These are phyloP conservation scores for Plasmopara halstedii DNA, from an alignment of 352 stramenopile species.

Conservation along the genomic window DNA sequence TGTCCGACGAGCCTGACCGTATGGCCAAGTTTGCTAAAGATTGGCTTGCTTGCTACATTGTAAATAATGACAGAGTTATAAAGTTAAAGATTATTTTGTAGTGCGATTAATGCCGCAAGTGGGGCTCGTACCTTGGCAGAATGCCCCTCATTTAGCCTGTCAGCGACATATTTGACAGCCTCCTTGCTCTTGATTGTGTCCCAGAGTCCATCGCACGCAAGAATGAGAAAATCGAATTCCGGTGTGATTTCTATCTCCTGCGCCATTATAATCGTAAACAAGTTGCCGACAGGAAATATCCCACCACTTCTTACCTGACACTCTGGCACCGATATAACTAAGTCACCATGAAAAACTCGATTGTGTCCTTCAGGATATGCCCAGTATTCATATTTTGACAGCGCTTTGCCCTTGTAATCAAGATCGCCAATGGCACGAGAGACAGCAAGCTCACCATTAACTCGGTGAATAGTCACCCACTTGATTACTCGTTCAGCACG, in stretches of 20 bases:
- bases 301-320: slow-evolving; percentile 36
- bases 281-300: no score
- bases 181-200: slow-evolving; percentile 91
- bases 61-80: neutral
- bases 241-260: slow-evolving; percentile 84
- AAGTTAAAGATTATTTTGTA: neutral
- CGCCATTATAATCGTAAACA: neutral
- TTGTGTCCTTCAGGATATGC: slow-evolving; percentile 77
- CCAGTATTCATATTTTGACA: slow-evolving; percentile 78
- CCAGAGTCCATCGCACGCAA: slow-evolving; percentile 90
- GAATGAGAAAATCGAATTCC: slow-evolving; percentile 88
- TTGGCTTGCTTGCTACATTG: slow-evolving; percentile 59
- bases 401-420: slow-evolving; percentile 81
- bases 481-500: slow-evolving; percentile 73
- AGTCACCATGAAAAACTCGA: slow-evolving; percentile 71
- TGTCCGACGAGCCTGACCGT: slow-evolving; percentile 80
- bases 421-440: slow-evolving; percentile 89
- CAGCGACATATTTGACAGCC: slow-evolving; percentile 75
- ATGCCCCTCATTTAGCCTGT: slow-evolving; percentile 60
- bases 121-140: slow-evolving; percentile 42
- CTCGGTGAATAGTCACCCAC: slow-evolving; percentile 80
- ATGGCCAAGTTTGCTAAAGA: slow-evolving; percentile 82
- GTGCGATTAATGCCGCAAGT: neutral
- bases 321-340: slow-evolving; percentile 81
- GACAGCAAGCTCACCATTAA: slow-evolving; percentile 90